Evolutionary conservation across 2,329 filamentous ascomycete species (phyloP).

Genomic region (Aspergillus quadricinctus): DNA sequence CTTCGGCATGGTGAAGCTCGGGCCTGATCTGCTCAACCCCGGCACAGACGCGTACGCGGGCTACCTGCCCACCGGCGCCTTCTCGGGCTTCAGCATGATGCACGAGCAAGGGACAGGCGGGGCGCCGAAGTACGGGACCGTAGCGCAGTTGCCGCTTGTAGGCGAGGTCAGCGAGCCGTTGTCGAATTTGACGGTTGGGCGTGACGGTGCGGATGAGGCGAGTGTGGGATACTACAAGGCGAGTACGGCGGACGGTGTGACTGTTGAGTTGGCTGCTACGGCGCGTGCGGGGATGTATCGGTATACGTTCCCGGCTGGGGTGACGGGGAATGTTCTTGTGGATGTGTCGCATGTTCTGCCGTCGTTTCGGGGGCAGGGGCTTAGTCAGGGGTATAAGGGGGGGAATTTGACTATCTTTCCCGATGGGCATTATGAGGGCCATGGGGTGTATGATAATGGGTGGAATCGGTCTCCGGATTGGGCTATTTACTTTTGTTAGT

Average conservation of each 20-base stretch:
- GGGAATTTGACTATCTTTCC: slow-evolving; percentile 53
- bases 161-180: slow-evolving; percentile 53
- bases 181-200: slow-evolving; percentile 51
- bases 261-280: slow-evolving; percentile 55
- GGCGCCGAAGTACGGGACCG: slow-evolving; percentile 65
- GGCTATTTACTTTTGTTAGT: slow-evolving; percentile 27
- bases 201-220: slow-evolving; percentile 49
- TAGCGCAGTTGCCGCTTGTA: slow-evolving; percentile 55
- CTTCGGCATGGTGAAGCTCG: slow-evolving; percentile 43
- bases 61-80: slow-evolving; percentile 43
- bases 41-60: slow-evolving; percentile 41
- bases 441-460: slow-evolving; percentile 61
- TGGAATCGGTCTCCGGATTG: slow-evolving; percentile 61
- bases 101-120: slow-evolving; percentile 66
- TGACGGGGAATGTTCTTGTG: slow-evolving; percentile 49
- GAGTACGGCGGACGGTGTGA: slow-evolving; percentile 51
- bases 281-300: slow-evolving; percentile 50
- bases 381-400: slow-evolving; percentile 60
- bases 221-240: slow-evolving; percentile 61
- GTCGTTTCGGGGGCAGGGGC: slow-evolving; percentile 56
- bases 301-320: slow-evolving; percentile 52
- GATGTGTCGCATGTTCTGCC: slow-evolving; percentile 65
- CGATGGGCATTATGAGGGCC: slow-evolving; percentile 55
- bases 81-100: slow-evolving; percentile 60
- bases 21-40: slow-evolving; percentile 36